Evolutionary conservation across 768 basidiomycete species (phyloP), one percentile per base, ranked within the genome.

Genomic region (Termitomyces sp.): DNA sequence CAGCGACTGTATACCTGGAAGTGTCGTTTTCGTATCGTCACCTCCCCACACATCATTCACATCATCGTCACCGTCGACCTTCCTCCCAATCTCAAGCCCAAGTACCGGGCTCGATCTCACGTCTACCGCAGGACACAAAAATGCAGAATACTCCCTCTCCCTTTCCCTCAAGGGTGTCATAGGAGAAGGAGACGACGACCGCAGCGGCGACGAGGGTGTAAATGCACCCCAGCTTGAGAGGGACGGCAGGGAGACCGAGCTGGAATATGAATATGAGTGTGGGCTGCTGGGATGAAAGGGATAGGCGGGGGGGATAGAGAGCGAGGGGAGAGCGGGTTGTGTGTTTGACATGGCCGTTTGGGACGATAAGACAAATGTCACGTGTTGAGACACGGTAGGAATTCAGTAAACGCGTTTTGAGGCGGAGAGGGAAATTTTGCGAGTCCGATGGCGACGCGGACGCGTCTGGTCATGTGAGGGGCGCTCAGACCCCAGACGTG

Each of bases 281-380:
- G 58, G 30, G 59, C 60, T 44, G 59, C 57, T 42, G 12, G 43
- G 11, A 26, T 26, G 2, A 0, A 19, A 15, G 5, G 21, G 21
- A 26, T 14, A 28, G 9, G 44, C 44, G 14, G 26, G 26, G 51
- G 66, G 64, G 50, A 67, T 59, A 38, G 64, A 61, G 60, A 65
- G 65, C 43, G 71, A 62, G 56, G 68, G 68, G 43, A 64, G 66
- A 50, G 47, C 2, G 2, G 17, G 23, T 1, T 10, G 15, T 38
- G 9, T 58, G 63, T 68, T 62, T 60, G 71, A 75, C 75, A 77
- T 78, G 76, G 67, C 57, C 52, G 76, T 77, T 70, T 15, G 62
- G 62, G 69, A 68, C 71, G 76, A 78, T 77, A 76, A 77, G 70
- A 71, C 66, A 65, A 50, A 41, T 43, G 62, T 78, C 76, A 77